Base-by-base conservation (phyloP, 1,284 basidiomycete genomes). In the Sporisorium iseilematis-ciliati region DNA sequence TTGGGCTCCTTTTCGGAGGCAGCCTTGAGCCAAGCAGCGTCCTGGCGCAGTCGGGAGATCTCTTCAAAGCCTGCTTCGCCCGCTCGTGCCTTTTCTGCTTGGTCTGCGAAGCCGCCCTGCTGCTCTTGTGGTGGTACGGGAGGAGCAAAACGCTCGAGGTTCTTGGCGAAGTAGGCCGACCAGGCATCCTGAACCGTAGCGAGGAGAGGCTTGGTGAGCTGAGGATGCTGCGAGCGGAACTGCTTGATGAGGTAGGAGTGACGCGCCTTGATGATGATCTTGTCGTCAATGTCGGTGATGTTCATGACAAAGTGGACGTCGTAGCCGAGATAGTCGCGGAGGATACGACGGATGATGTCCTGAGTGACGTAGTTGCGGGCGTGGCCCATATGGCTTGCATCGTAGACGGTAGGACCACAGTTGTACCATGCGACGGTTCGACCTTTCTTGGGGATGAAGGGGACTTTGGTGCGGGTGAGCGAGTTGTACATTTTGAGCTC, bases 261-360 rank as follows among this genome's bases (percentile, higher is more conserved):
- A 12, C 84, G 77, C 8, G 65, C 60, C 35, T 75, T 74, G 61
- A 60, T 49, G 79, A 89, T 78, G 74, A 94, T 96, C 90, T 99
- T 99, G 89, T 99, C 97, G 85, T 99, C 97, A 75, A 99, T 97
- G 86, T 99, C 97, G 5, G 97, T 99, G 82, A 99, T 91, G 87
- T 99, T 99, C 95, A 97, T 97, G 63, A 99, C 96, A 86, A 99
- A 98, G 85, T 97, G 93, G 65, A 99, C 92, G 83, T 98, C 93
- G 85, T 97, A 99, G 49, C 93, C 92, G 87, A 99, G 97, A 87
- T 97, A 98, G 87, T 99, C 95, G 2, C 92, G 89, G 87, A 99
- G 88, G 70, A 99, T 94, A 56, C 97, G 89, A 60, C 97, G 89
- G 48, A 99, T 89, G 79, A 99, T 90, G 86, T 99, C 97, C 86